These are phyloP conservation scores for Globisporangium abappressorium DNA, from an alignment of 352 stramenopile genomes.

Conservation along the genomic window DNA sequence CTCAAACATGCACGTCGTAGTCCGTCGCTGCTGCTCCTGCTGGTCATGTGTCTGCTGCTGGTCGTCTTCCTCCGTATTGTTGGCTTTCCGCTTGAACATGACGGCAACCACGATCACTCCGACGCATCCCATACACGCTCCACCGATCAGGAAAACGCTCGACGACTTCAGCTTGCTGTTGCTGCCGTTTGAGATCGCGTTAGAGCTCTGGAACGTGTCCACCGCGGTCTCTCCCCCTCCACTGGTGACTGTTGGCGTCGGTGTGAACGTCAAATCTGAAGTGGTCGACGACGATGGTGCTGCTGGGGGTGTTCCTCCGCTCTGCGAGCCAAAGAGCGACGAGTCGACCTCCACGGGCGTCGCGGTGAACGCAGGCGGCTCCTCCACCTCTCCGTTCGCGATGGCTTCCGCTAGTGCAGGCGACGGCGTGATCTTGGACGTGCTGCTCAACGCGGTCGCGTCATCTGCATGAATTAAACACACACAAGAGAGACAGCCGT, in stretches of 20 bases:
- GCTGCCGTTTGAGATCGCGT: not conserved
- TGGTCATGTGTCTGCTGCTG: not conserved
- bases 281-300: not conserved
- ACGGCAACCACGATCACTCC: slow-evolving; percentile 11
- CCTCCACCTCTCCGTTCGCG: slow-evolving; percentile 11
- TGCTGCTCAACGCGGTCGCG: not conserved
- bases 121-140: not conserved
- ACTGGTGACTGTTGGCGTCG: not conserved
- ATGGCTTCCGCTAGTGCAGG: slow-evolving; percentile 13
- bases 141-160: slow-evolving; percentile 6
- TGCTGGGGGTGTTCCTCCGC: not conserved
- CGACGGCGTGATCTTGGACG: slow-evolving; percentile 16
- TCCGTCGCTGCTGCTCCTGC: slow-evolving; percentile 9
- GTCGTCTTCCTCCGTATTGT: slow-evolving; percentile 1
- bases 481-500: not conserved
- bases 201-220: slow-evolving; percentile 17
- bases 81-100: slow-evolving; percentile 14
- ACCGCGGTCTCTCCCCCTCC: slow-evolving; percentile 11
- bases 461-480: not conserved
- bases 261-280: not conserved
- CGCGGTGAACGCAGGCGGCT: slow-evolving; percentile 9
- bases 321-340: not conserved
- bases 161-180: not conserved
- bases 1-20: slow-evolving; percentile 17
- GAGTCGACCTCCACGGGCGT: slow-evolving; percentile 10